Base-by-base conservation (phyloP, 441 rosid species). In the Omphalea diandra region DNA sequence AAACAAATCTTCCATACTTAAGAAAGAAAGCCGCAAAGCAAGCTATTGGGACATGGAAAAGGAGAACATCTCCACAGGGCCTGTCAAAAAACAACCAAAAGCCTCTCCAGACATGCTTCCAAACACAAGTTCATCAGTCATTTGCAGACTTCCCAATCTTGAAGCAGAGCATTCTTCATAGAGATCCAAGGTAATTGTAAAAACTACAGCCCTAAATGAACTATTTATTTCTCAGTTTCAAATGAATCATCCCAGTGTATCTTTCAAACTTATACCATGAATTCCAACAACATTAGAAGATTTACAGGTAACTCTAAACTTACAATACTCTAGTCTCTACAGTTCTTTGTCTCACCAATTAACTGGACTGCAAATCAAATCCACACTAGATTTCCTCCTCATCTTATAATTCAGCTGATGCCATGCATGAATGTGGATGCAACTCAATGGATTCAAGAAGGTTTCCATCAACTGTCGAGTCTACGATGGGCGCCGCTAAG, bases 301-400 rank as follows among this genome's bases (percentile, higher is more conserved):
- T 79, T 60, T 82, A 82, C 83, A 82, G 41, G 69, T 76, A 67
- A 72, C 59, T 68, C 79, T 75, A 64, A 49, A 59, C 81, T 69
- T 68, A 65, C 76, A 76, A 52, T 61, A 72, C 59, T 70, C 76
- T 71, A 68, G 56, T 69, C 82, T 73, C 77, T 49, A 71, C 52
- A 22, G 32, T 57, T 55, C 32, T 72, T 46, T 71, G 71, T 66
- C 68, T 63, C 81, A 64, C 77, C 80, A 76, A 69, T 71, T 77
- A 71, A 75, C 71, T 66, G 76, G 56, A 60, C 50, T 46, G 65
- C 50, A 47, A 68, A 62, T 57, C 73, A 78, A 78, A 73, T 73
- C 84, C 76, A 77, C 41, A 56, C 55, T 65, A 9, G 27, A 54
- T 77, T 69, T 43, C 33, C 38, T n/a, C 67, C 54, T 67, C 71